A percentile compares a stretch with the other conserved stretches of the same genome.
Evolutionary conservation across 768 basidiomycete genomes (phyloP).

Genomic region (Tricholoma furcatifolium): DNA sequence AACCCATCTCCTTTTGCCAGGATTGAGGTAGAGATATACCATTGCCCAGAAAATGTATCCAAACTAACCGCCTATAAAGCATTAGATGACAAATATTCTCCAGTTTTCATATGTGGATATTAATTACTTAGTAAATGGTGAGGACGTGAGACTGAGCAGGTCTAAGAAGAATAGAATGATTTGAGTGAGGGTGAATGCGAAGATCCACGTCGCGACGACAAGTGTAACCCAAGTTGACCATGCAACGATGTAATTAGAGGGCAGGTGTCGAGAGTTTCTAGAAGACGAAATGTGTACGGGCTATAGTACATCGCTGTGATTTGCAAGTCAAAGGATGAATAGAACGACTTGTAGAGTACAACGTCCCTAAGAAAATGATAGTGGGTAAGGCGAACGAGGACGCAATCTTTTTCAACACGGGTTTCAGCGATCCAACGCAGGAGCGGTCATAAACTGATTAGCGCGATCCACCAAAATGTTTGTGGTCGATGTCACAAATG

Average conservation of each 20-base stretch:
- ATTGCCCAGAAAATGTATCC: conserved; percentile 47
- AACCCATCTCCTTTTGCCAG: conserved; percentile 33
- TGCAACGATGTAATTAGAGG: conserved; percentile 31
- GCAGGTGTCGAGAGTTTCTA: conserved; percentile 33
- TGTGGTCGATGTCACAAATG: conserved; percentile 49
- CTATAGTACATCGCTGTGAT: conserved; percentile 13
- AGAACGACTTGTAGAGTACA: conserved; percentile 37
- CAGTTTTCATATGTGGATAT: neutral
- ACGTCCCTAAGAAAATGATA: conserved; percentile 41
- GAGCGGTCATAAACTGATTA: too few species aligned
- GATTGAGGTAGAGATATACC: conserved; percentile 39
- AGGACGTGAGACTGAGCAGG: conserved; percentile 40
- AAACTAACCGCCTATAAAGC: conserved; percentile 28
- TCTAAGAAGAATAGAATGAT: conserved; percentile 38
- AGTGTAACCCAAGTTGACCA: conserved; percentile 32
- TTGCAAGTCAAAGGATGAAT: neutral
- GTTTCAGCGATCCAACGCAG: too few species aligned
- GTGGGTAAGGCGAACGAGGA: conserved; percentile 48
- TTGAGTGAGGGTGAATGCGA: conserved; percentile 34
- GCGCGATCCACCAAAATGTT: conserved; percentile 48
- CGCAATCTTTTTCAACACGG: too few species aligned
- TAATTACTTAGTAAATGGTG: conserved; percentile 34
- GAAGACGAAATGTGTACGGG: conserved; percentile 47
- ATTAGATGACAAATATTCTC: neutral
- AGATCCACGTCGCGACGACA: conserved; percentile 29